Evolutionary conservation across 78 protist genomes (phyloP).

Genomic region (Polysphondylium violaceum): DNA sequence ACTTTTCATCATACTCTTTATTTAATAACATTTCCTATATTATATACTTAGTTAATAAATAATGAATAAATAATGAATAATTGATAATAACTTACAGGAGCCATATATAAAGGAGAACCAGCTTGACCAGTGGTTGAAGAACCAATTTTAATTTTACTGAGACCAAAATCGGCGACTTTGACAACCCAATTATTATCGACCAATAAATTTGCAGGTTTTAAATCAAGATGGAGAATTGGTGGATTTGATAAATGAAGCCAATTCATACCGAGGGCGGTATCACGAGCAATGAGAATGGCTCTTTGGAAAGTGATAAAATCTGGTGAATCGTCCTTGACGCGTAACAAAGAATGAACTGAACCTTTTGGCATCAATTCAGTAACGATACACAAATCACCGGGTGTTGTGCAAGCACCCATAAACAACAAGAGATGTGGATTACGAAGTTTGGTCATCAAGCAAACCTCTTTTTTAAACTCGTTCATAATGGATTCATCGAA

Average conservation of each 20-base stretch:
- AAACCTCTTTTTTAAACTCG: slow-evolving; percentile 82
- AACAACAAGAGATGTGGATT: slow-evolving; percentile 72
- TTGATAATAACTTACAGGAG: slow-evolving; percentile 17
- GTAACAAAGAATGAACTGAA: slow-evolving; percentile 62
- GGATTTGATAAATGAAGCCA: slow-evolving; percentile 76
- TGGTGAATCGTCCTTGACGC: slow-evolving; percentile 63
- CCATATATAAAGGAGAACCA: slow-evolving; percentile 84
- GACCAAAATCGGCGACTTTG: slow-evolving; percentile 82
- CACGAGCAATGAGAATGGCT: slow-evolving; percentile 77
- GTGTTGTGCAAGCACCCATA: slow-evolving; percentile 81
- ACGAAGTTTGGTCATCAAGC: slow-evolving; percentile 74
- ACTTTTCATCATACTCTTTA: slow-evolving; percentile 73
- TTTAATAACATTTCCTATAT: slow-evolving; percentile 54
- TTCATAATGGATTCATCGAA: slow-evolving; percentile 69
- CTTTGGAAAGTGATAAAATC: slow-evolving; percentile 62
- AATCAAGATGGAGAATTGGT: slow-evolving; percentile 79
- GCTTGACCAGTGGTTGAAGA: slow-evolving; percentile 63
- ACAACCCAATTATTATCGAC: slow-evolving; percentile 78
- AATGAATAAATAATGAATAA: not conserved
- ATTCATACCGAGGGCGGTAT: slow-evolving; percentile 81
- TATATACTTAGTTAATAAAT: not conserved
- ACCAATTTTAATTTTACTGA: slow-evolving; percentile 39
- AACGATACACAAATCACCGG: slow-evolving; percentile 67
- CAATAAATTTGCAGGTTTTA: slow-evolving; percentile 77
- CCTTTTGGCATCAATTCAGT: slow-evolving; percentile 86